Conservation (phyloP, 305 asterid genomes). For the Fraxinus sp. region DNA sequence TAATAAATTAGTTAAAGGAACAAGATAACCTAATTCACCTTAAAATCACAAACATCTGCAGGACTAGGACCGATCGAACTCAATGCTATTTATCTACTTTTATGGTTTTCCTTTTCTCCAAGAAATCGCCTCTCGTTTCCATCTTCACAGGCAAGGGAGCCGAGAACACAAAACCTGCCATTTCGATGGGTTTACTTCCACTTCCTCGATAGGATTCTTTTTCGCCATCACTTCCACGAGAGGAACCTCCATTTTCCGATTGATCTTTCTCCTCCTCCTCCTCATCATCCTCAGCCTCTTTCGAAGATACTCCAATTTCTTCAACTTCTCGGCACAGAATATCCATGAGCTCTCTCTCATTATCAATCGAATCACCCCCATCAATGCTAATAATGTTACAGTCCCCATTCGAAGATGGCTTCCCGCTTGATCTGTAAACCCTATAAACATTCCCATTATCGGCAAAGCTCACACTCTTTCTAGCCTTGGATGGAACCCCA, state of each 20-base stretch:
- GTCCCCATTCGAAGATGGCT: slow-evolving; percentile 29
- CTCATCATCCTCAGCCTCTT: slow-evolving; percentile 31
- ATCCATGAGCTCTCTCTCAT: slow-evolving; percentile 34
- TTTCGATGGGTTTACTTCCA: slow-evolving; percentile 3
- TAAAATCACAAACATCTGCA: slow-evolving; percentile 14
- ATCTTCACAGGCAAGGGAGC: slow-evolving; percentile 55
- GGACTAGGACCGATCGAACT: neutral
- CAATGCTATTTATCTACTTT: neutral
- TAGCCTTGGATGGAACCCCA: slow-evolving; percentile 41
- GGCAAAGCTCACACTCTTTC: slow-evolving; percentile 64
- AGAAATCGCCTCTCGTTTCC: slow-evolving; percentile 40
- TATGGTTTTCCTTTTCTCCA: slow-evolving; percentile 32
- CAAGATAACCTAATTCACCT: slow-evolving; percentile 2
- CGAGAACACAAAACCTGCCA: slow-evolving; percentile 28
- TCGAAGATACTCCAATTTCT: slow-evolving; percentile 38
- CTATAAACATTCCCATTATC: slow-evolving; percentile 47
- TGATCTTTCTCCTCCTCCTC: slow-evolving; percentile 46
- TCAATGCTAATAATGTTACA: slow-evolving; percentile 26
- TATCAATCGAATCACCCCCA: slow-evolving; percentile 29
- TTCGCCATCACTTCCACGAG: slow-evolving; percentile 37
- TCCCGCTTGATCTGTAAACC: slow-evolving; percentile 22
- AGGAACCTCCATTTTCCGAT: slow-evolving; percentile 30
- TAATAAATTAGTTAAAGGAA: neutral
- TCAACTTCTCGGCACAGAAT: slow-evolving; percentile 40
- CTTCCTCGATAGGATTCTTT: slow-evolving; percentile 24